phyloP scores from a whole-genome alignment of 805 yeast species.

The Kodamaea kaohsiungensis region DNA sequence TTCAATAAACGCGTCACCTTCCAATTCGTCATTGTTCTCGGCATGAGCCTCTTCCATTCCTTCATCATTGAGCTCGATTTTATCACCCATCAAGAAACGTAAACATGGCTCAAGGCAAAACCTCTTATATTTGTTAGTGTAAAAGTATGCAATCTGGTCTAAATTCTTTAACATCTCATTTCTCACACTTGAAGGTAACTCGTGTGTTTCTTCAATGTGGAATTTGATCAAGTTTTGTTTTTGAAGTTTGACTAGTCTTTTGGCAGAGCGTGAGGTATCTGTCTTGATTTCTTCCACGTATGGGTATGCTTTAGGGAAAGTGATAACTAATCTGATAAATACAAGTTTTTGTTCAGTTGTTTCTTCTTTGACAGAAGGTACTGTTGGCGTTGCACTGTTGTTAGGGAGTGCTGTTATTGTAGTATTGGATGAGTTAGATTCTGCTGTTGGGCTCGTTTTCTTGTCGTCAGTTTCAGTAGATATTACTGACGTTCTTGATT shows the following conservation, averaged over 20 bases:
- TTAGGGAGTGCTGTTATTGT: background rate
- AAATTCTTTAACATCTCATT: slow-evolving; percentile 53
- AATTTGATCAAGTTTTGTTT: slow-evolving; percentile 39
- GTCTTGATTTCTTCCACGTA: slow-evolving; percentile 44
- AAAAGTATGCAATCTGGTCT: slow-evolving; percentile 54
- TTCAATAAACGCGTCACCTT: slow-evolving; percentile 19
- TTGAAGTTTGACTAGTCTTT: slow-evolving; percentile 19
- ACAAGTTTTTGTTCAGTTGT: slow-evolving; percentile 44
- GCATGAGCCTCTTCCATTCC: slow-evolving; percentile 22
- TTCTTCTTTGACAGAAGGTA: background rate
- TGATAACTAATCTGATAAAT: slow-evolving; percentile 68
- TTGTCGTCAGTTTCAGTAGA: slow-evolving; percentile 3
- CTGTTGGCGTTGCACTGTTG: background rate
- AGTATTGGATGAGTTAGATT: background rate
- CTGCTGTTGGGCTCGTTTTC: background rate
- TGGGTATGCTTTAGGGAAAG: slow-evolving; percentile 77
- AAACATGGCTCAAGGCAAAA: slow-evolving; percentile 82
- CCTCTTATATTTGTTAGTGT: slow-evolving; percentile 52
- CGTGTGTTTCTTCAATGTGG: slow-evolving; percentile 77
- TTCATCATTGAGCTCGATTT: slow-evolving; percentile 46
- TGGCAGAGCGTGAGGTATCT: slow-evolving; percentile 11
- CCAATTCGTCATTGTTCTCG: slow-evolving; percentile 24
- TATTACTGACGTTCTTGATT: background rate
- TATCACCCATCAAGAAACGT: slow-evolving; percentile 79
- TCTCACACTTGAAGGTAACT: slow-evolving; percentile 50